phyloP scores from a whole-genome alignment of 177 flowering plant genomes.

The Vitis hybrid region DNA sequence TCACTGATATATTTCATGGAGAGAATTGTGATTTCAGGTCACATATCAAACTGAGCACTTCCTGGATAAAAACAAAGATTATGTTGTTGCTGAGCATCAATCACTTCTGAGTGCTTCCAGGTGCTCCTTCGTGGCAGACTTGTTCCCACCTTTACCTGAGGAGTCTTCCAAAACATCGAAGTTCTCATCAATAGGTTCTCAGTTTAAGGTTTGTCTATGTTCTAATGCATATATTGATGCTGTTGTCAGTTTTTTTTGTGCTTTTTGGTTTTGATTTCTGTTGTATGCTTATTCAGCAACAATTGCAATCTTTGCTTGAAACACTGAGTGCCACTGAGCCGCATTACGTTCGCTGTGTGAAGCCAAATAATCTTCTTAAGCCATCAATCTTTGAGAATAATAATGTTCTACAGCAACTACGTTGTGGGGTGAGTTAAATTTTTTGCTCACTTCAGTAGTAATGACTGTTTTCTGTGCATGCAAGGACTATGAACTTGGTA shows the following conservation, averaged over 20 bases:
- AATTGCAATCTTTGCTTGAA: slow-evolving; percentile 89
- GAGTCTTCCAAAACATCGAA: slow-evolving; percentile 87
- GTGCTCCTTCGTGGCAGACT: slow-evolving; percentile 76
- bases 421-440: slow-evolving; percentile 76
- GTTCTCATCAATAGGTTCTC: slow-evolving; percentile 92
- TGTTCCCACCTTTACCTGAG: slow-evolving; percentile 86
- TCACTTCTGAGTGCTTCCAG: slow-evolving; percentile 74
- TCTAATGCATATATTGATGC: slow-evolving; percentile 2
- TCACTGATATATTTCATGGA: background rate
- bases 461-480: background rate
- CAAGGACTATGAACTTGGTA: slow-evolving; percentile 2
- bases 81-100: slow-evolving; percentile 96
- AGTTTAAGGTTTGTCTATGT: slow-evolving; percentile 63
- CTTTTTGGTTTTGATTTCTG: slow-evolving; percentile 8
- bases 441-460: slow-evolving; percentile 1
- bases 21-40: slow-evolving; percentile 51
- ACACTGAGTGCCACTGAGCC: slow-evolving; percentile 90
- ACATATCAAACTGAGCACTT: slow-evolving; percentile 90
- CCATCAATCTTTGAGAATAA: slow-evolving; percentile 84
- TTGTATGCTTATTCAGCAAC: slow-evolving; percentile 59
- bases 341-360: slow-evolving; percentile 93
- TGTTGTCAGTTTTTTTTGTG: slow-evolving; percentile 2
- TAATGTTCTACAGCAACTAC: slow-evolving; percentile 89
- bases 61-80: slow-evolving; percentile 96
- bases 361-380: slow-evolving; percentile 91